phyloP scores from a whole-genome alignment of 208 protist species.

The Acanthamoeba sp. region DNA sequence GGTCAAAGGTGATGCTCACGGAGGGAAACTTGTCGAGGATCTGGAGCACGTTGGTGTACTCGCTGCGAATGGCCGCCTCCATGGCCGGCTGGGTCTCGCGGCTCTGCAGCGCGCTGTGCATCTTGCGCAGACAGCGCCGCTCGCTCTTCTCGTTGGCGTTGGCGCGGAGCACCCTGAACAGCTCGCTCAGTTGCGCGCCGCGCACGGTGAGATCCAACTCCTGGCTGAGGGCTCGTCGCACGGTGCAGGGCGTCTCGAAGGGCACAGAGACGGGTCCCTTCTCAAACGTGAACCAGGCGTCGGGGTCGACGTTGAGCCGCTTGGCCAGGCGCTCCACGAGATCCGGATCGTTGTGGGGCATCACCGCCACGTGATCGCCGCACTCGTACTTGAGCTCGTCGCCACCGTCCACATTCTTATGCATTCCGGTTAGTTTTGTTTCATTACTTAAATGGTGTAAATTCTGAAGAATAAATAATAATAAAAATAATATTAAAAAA shows the following conservation, averaged over 20 bases:
- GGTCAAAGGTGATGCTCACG: neutral
- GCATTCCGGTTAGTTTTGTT: no score
- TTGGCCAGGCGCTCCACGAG: conserved; percentile 8
- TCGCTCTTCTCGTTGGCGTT: conserved; percentile 11
- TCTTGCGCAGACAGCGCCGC: conserved; percentile 40
- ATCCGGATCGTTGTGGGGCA: neutral
- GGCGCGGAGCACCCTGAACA: neutral
- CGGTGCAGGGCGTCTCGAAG: conserved; percentile 21
- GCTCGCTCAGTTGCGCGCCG: neutral
- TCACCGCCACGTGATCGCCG: conserved; percentile 44
- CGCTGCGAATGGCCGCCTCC: neutral
- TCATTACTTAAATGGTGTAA: neutral
- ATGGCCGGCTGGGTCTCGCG: neutral
- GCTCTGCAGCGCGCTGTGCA: conserved; percentile 12
- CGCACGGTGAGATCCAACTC: conserved; percentile 31
- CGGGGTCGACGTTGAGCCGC: neutral
- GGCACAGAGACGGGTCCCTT: conserved; percentile 8
- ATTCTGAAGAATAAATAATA: no score
- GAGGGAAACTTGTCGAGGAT: conserved; percentile 43
- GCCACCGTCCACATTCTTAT: neutral
- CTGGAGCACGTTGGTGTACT: conserved; percentile 2
- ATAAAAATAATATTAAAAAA: no score
- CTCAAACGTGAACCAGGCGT: conserved; percentile 23
- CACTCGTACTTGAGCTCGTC: conserved; percentile 19
- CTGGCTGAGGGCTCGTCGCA: neutral